These are phyloP conservation scores for Glycine latifolia DNA, from an alignment of 306 rosid genomes.

Conservation along the genomic window DNA sequence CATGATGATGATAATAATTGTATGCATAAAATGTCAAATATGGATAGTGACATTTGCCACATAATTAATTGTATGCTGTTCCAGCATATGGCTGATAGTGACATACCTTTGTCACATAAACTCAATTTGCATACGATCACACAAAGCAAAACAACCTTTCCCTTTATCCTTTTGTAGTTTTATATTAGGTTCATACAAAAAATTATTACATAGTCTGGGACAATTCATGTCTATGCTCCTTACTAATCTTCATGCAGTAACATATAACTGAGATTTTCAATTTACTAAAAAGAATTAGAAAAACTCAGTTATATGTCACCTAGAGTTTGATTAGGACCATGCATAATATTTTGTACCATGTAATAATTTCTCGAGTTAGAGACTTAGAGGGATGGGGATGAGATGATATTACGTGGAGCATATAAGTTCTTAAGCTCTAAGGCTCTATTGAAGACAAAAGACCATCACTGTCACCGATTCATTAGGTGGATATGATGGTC, in stretches of 20 bases:
- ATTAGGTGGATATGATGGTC: slow-evolving; percentile 50
- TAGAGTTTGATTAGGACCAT: neutral
- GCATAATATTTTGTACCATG: neutral
- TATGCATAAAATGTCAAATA: neutral
- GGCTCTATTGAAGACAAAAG: slow-evolving; percentile 59
- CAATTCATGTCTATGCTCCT: no score
- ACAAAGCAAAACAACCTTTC: neutral
- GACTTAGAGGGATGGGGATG: slow-evolving; percentile 44
- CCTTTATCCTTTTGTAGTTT: neutral
- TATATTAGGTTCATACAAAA: neutral
- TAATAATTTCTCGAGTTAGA: neutral
- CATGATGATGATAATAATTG: neutral
- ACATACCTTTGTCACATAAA: neutral
- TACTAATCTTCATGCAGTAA: neutral
- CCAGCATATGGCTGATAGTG: neutral
- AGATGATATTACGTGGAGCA: slow-evolving; percentile 54
- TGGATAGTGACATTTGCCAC: neutral
- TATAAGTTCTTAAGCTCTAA: slow-evolving; percentile 51
- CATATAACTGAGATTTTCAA: neutral
- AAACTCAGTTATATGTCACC: neutral
- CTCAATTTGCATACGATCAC: slow-evolving; percentile 12
- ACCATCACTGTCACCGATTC: slow-evolving; percentile 51
- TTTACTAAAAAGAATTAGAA: neutral
- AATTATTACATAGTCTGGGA: neutral
- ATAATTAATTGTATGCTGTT: no score